These are phyloP conservation scores for Fraxinus baroniana DNA, from an alignment of 305 asterid species.

Conservation along the genomic window DNA sequence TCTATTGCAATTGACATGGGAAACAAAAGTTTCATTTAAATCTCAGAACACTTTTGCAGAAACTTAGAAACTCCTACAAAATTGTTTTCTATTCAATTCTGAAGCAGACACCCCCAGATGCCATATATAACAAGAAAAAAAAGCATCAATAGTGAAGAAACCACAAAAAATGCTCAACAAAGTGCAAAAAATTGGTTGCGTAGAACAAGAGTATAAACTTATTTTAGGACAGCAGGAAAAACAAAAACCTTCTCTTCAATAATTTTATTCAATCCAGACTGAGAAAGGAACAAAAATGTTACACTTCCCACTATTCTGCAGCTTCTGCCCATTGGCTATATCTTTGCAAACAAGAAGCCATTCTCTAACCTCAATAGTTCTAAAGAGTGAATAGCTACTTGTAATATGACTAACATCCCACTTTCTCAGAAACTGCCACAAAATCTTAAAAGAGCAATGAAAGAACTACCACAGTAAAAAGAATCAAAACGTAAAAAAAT, in stretches of 20 bases:
- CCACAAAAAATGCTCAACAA: background rate
- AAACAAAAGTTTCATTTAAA: background rate
- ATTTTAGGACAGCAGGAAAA: slow-evolving; percentile 12
- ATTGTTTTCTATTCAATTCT: background rate
- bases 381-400: background rate
- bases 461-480: slow-evolving; percentile 20
- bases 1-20: background rate
- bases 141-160: background rate
- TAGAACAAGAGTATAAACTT: background rate
- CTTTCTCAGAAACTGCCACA: slow-evolving; percentile 20
- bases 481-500: slow-evolving; percentile 21
- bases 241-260: slow-evolving; percentile 18
- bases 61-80: background rate
- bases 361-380: background rate
- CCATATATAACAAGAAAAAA: background rate
- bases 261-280: background rate
- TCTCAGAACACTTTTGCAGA: background rate
- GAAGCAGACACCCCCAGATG: background rate
- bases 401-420: slow-evolving; percentile 23
- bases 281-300: background rate
- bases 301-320: slow-evolving; percentile 27
- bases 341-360: slow-evolving; percentile 32
- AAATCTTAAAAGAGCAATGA: slow-evolving; percentile 30
- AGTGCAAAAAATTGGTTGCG: background rate
- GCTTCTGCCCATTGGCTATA: slow-evolving; percentile 28